Evolutionary conservation across 331 rosid genomes (phyloP), one percentile per base, ranked within the genome.

Genomic region (Phaseolus coccineus): DNA sequence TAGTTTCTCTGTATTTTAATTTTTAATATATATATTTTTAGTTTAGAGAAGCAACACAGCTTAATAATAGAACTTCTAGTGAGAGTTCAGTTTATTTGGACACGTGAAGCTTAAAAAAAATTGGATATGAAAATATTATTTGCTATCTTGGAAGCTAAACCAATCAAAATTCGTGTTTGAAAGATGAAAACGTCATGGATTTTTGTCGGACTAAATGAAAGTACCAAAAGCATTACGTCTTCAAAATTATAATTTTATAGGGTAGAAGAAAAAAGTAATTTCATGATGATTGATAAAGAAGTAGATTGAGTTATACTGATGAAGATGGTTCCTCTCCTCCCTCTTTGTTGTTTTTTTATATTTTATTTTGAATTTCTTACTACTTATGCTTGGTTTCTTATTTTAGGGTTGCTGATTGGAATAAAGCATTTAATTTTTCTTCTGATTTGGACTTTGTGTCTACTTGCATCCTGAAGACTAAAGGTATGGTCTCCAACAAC

Each of bases 331-430:
- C 39, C 5, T 19, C 22, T 19, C 22, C 22, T 19, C 22, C 22
- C 22, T 37, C 42, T 37, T 6, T 37, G 42, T 37, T 37, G 8
- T 2, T 53, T 56, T 4, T 63, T 35, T 15, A 40, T 40, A n/a
- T 65, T 66, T 40, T 40, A 9, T 39, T 66, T 31, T 25, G 8
- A 30, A 31, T 13, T 62, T 30, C 37, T 53, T 8, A 73, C 13
- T 8, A 37, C 8, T 37, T 37, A 37, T 37, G 42, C 42, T 37
- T 5, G 42, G 42, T 81, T 73, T 65, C 53, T 74, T 57, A 77
- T 69, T 82, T 65, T 73, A 92, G 97, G 87, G 87, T 86, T 46
- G 90, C 71, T 82, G 97, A 92, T 73, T 92, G 97, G 97, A 81
- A 86, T 77, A 80, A 73, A 68, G 96, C 97, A 11, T 92, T 92